Conservation (phyloP, 768 basidiomycete genomes). For the Rhodotorula graminis region DNA sequence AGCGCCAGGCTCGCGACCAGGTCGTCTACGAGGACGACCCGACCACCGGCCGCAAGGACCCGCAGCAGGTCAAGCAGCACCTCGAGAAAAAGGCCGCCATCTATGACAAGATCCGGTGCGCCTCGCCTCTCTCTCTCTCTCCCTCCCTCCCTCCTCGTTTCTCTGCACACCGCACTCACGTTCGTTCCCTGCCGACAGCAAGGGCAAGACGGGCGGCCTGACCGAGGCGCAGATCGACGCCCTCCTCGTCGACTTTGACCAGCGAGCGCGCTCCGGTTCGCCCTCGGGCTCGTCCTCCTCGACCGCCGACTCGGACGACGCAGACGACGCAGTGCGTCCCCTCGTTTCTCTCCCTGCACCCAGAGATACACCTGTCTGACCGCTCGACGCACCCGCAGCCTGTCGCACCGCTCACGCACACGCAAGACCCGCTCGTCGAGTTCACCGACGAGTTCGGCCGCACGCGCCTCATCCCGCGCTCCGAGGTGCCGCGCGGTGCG, state of each 20-base stretch:
- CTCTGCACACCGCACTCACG: neutral
- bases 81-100: slow-evolving; percentile 41
- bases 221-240: slow-evolving; percentile 37
- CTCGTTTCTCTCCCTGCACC: neutral
- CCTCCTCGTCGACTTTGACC: slow-evolving; percentile 42
- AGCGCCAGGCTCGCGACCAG: slow-evolving; percentile 11
- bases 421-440: slow-evolving; percentile 36
- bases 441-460: slow-evolving; percentile 42
- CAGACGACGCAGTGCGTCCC: neutral
- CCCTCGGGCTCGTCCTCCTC: neutral
- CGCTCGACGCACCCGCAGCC: neutral
- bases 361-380: neutral
- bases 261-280: neutral
- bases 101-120: slow-evolving; percentile 41
- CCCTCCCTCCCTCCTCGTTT: neutral
- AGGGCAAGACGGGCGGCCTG: slow-evolving; percentile 38
- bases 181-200: neutral
- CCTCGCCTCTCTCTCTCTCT: neutral
- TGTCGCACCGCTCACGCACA: neutral
- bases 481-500: slow-evolving; percentile 31
- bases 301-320: neutral
- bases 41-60: neutral
- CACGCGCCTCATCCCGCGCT: slow-evolving; percentile 37
- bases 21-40: slow-evolving; percentile 31
- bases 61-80: slow-evolving; percentile 13